Base-by-base conservation (phyloP, 768 basidiomycete species). In the Brasilioporus rufonigricans region DNA sequence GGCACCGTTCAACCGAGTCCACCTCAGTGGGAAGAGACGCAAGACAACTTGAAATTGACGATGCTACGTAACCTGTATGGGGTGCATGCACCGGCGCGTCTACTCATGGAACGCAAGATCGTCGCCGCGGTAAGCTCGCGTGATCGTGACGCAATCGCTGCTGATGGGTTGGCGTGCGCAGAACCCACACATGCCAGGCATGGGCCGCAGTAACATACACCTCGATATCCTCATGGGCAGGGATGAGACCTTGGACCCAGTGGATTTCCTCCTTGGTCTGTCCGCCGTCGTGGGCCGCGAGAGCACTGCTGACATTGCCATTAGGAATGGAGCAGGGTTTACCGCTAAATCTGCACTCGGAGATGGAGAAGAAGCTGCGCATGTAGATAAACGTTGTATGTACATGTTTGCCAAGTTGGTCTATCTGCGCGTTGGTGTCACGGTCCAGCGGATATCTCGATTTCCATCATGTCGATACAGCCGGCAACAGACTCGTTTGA, bases 221-320 rank as follows among this genome's bases (percentile, higher is more conserved):
- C 82, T 95, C 26, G 96, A 99, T 69, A 91, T 98, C 62, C 73
- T 99, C 54, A 90, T 91, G 84, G 96, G 96, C 44, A 84, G 87
- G 36, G 96, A 99, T 65, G 92, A 97, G 71, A 77, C 73, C 23
- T 77, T 99, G 51, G 87, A 88, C 26, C 80, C 86, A 5, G 73
- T 74, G 2, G 96, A 98, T 66, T 79, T 96, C 61, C 90, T 98
- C 77, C 76, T 80, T 36, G 86, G 93, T 85, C 62, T 43, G 82
- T 72, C 35, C 50, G 23, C 44, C 33, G 26, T 36, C 9, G n/a
- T 21, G 46, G 24, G 45, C 38, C 44, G 12, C 26, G 33, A 18
- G 46, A 56, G 31, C 48, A 50, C 13, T 55, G 6, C 48, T 60
- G 32, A 58, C 44, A 13, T 7, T 18, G 16, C 18, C n/a, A 36